Percentiles rank a stretch among this genome's conserved stretches.
phyloP scores from a whole-genome alignment of 2,329 filamentous ascomycete species.

The Byssothecium circinans region DNA sequence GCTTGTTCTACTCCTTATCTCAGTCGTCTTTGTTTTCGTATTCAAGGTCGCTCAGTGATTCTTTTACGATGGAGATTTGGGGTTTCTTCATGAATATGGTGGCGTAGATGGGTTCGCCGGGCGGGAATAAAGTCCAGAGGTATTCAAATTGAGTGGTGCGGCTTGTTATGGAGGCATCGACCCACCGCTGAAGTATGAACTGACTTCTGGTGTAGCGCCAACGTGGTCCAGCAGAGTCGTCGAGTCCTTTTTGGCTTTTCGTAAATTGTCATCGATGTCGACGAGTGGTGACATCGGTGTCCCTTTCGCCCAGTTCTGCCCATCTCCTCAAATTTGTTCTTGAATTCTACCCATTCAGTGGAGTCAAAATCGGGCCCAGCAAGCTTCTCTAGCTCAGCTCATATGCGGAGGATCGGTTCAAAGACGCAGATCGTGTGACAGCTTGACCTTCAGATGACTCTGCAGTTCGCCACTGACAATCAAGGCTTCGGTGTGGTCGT shows the following conservation, averaged over 20 bases:
- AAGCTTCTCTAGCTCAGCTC: slow-evolving; percentile 5
- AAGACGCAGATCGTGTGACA: slow-evolving; percentile 13
- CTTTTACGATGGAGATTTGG: slow-evolving; percentile 16
- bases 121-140: slow-evolving; percentile 15
- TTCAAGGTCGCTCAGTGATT: slow-evolving; percentile 3
- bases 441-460: slow-evolving; percentile 5
- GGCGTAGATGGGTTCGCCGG: slow-evolving; percentile 11
- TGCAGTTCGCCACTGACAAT: slow-evolving; percentile 10
- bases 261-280: not conserved
- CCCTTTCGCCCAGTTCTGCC: not conserved
- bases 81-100: slow-evolving; percentile 6
- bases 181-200: not conserved
- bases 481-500: slow-evolving; percentile 10
- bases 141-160: slow-evolving; percentile 9
- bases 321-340: not conserved
- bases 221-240: slow-evolving; percentile 6
- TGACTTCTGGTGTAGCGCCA: slow-evolving; percentile 3
- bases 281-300: not conserved
- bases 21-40: slow-evolving; percentile 1
- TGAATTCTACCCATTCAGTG: not conserved
- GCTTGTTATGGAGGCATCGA: slow-evolving; percentile 2
- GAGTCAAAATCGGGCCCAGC: not conserved
- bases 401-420: slow-evolving; percentile 13
- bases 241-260: slow-evolving; percentile 9
- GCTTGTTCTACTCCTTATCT: slow-evolving; percentile 2